These are phyloP conservation scores for Mortierella hygrophila DNA, from an alignment of 192 early-diverging fungal genomes.

Conservation along the genomic window DNA sequence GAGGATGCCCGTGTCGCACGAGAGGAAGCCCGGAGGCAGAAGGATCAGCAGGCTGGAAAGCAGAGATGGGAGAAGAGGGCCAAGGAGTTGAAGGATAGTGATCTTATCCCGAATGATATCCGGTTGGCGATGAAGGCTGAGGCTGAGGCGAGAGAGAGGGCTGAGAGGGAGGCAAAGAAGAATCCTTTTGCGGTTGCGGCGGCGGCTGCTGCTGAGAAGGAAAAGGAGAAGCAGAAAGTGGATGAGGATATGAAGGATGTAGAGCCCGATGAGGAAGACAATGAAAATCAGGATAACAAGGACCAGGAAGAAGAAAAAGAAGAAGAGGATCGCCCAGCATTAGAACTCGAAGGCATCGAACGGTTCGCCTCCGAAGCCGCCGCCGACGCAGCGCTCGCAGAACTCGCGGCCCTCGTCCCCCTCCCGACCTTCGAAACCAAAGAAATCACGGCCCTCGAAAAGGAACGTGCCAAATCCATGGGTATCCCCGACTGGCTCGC, in stretches of 20 bases:
- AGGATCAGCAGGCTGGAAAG: conserved; percentile 36
- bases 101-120: conserved; percentile 48
- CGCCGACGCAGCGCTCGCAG: conserved; percentile 42
- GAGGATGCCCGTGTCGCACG: conserved; percentile 35
- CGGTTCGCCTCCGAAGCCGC: conserved; percentile 33
- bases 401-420: conserved; percentile 40
- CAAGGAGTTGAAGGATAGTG: conserved; percentile 49
- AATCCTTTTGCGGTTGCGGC: not conserved
- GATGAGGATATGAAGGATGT: not conserved
- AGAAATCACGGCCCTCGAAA: conserved; percentile 54
- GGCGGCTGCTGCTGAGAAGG: not conserved
- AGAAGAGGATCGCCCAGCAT: conserved; percentile 25
- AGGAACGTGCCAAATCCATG: conserved; percentile 64
- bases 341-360: conserved; percentile 19
- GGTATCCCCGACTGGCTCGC: conserved; percentile 93
- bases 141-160: conserved; percentile 23
- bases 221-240: not conserved
- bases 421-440: conserved; percentile 61
- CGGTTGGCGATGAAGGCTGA: conserved; percentile 48
- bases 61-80: conserved; percentile 50
- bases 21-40: conserved; percentile 22
- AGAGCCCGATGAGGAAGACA: conserved; percentile 6
- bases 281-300: conserved; percentile 12
- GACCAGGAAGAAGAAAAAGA: conserved; percentile 32
- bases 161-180: conserved; percentile 7